Evolutionary conservation across 768 basidiomycete genomes (phyloP), one percentile per base, ranked within the genome.

Genomic region (Pleurotus salmoneostramineus): DNA sequence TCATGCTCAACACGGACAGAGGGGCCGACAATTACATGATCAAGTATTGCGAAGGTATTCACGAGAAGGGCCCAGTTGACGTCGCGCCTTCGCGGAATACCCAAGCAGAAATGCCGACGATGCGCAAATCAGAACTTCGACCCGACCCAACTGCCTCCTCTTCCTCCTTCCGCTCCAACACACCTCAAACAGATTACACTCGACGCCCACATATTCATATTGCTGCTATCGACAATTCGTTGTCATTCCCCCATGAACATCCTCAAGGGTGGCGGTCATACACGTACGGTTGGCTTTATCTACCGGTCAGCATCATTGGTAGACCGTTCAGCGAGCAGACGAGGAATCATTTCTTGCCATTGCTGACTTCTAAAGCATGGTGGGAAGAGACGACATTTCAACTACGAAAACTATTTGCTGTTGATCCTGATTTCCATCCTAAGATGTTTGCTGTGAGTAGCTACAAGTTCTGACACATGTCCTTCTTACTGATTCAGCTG

Each of bases 1-100:
- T 96, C 45, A 95, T 95, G 88, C 83, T 93, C 54, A 95, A 95
- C 69, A 95, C 94, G 15, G 93, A 94, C 67, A 84, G 93, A 51
- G 88, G 81, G 37, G 87, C 91, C 0, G 92, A 93, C 74, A 93
- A 93, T 69, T 94, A 90, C 71, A 94, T 94, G 92, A 89, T 94
- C 72, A 93, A 91, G 69, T 91, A 87, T 67, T 93, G 92, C 67
- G 89, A 91, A 71, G 87, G 82, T 45, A 85, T 83, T 42, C 88
- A 89, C 58, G 90, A 91, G 61, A 91, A 89, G 67, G 73, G 85
- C 0, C 77, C 89, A 45, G 85, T 93, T 32, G 88, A 91, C 58
- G 84, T 91, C 27, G 91, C 89, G 0, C 91, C 91, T 7, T 83
- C 88, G 44, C 84, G 83, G 33, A 84, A 84, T 11, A 78, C 82